phyloP scores from a whole-genome alignment of 2,329 filamentous ascomycete species.

The Apiospora malaysiana region DNA sequence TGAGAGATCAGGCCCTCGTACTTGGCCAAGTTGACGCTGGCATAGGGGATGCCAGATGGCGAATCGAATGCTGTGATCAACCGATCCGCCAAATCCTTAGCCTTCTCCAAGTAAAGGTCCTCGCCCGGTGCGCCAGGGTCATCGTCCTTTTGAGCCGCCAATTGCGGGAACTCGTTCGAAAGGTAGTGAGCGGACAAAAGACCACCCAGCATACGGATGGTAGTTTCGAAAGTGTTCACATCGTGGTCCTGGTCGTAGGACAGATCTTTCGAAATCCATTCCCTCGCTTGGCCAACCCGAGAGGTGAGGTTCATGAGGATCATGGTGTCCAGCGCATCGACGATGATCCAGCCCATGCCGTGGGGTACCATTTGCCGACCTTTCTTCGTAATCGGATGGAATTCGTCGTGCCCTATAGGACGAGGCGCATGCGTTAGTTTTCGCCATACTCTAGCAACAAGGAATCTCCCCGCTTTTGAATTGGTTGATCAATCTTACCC shows the following conservation, averaged over 20 bases:
- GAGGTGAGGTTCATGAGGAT: constrained; percentile 98
- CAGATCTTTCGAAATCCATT: constrained; percentile 84
- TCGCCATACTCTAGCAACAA: neutral
- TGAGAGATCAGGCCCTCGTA: constrained; percentile 81
- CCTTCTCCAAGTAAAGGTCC: constrained; percentile 95
- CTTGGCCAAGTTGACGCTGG: constrained; percentile 86
- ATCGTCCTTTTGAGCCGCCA: constrained; percentile 76
- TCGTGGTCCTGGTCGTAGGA: constrained; percentile 92
- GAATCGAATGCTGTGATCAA: constrained; percentile 89
- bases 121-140: constrained; percentile 77
- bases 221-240: constrained; percentile 97
- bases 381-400: constrained; percentile 79
- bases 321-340: constrained; percentile 93
- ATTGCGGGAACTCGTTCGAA: constrained; percentile 79
- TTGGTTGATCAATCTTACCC: constrained; percentile 65
- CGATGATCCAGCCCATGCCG: constrained; percentile 97
- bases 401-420: constrained; percentile 78
- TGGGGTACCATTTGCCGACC: constrained; percentile 85
- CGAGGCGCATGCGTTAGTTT: neutral
- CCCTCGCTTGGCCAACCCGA: constrained; percentile 79
- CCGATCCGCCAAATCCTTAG: constrained; percentile 88
- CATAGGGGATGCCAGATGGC: constrained; percentile 83
- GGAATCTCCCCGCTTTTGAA: too few relatives aligned
- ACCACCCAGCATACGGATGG: constrained; percentile 95
- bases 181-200: constrained; percentile 93